Evolutionary conservation across 2,329 filamentous ascomycete species (phyloP), one percentile per base, ranked within the genome.

Genomic region (Metarhizium brunneum): DNA sequence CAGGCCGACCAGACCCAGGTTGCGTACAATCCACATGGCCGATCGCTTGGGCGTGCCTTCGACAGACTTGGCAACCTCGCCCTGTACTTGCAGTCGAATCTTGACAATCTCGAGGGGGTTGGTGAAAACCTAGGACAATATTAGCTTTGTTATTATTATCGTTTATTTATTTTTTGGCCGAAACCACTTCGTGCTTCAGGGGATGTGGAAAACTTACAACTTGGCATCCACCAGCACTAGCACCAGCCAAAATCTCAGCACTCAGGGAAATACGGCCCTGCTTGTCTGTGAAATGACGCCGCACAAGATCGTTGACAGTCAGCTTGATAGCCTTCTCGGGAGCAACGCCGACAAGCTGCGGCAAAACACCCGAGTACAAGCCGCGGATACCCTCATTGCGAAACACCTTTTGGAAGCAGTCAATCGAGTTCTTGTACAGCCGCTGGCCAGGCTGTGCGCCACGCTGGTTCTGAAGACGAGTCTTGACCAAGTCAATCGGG

Each of bases 271-370:
- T 96, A 57, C 83, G 76, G 52, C 88, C 87, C 60, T 90, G 82
- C 65, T 91, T 84, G 65, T 90, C 85, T 3, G 86, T 88, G 66
- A 92, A 86, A 61, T 81, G 79, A 8, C 82, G 80, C 66, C 94
- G 86, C 25, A 95, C 90, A 54, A 99, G 74, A 68, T 99, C 94
- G 73, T 99, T 99, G 66, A 99, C 92, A 0, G 94, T 99, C 60
- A 99, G 83, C 78, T 99, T 99, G 76, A 99, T 99, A 63, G 94
- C 94, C 79, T 99, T 99, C 72, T 99, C 94, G 2, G 94, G 94
- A n/a, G 94, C 94, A 49, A 99, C 94, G 71, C 94, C 94, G 60
- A 99, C 90, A 49, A 99, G 81, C 77, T 99, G 94, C 11, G 94
- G 94, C 53, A 96, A 72, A 20, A 99, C 90, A 68, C 94, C 94